These are phyloP conservation scores for Torulaspora gathmanii DNA, from an alignment of 805 yeast species.

Conservation along the genomic window DNA sequence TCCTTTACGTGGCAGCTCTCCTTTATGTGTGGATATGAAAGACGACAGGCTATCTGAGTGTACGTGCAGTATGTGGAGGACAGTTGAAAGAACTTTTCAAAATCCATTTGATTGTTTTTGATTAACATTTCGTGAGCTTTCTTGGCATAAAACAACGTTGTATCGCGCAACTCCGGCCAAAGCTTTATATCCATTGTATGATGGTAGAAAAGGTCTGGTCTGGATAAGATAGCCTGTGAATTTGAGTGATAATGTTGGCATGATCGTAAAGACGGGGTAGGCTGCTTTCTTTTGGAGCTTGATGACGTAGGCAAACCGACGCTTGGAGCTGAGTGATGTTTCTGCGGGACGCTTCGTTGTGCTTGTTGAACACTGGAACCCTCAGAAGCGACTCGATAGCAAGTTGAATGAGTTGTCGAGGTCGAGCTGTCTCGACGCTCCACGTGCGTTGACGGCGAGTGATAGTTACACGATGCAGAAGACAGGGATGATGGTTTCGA, in stretches of 20 bases:
- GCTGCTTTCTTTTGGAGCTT: slow-evolving; percentile 1
- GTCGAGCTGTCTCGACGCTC: slow-evolving; percentile 10
- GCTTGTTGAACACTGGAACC: slow-evolving; percentile 2
- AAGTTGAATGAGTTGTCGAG: slow-evolving; percentile 10
- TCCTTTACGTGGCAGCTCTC: slow-evolving; percentile 44
- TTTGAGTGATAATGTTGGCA: slow-evolving; percentile 8
- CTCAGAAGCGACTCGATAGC: slow-evolving; percentile 11
- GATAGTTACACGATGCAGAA: slow-evolving; percentile 10
- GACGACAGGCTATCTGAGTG: slow-evolving; percentile 51
- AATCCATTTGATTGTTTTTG: slow-evolving; percentile 48
- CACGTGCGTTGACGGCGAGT: slow-evolving; percentile 5
- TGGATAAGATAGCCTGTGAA: slow-evolving; percentile 28
- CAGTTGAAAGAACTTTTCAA: slow-evolving; percentile 48
- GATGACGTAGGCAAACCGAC: not conserved
- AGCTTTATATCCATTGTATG: slow-evolving; percentile 54
- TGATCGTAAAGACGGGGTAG: slow-evolving; percentile 2
- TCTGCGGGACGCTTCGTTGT: slow-evolving; percentile 1
- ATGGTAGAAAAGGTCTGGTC: slow-evolving; percentile 48
- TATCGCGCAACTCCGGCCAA: slow-evolving; percentile 55
- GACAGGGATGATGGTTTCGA: slow-evolving; percentile 13
- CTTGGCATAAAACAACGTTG: slow-evolving; percentile 45
- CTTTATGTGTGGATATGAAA: slow-evolving; percentile 48
- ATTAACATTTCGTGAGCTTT: slow-evolving; percentile 48
- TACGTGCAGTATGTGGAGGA: slow-evolving; percentile 50
- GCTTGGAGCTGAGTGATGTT: slow-evolving; percentile 7